Percentiles rank a stretch among this genome's conserved stretches.
phyloP scores from a whole-genome alignment of 139 green algal genomes.

The Coelastrella sp. region DNA sequence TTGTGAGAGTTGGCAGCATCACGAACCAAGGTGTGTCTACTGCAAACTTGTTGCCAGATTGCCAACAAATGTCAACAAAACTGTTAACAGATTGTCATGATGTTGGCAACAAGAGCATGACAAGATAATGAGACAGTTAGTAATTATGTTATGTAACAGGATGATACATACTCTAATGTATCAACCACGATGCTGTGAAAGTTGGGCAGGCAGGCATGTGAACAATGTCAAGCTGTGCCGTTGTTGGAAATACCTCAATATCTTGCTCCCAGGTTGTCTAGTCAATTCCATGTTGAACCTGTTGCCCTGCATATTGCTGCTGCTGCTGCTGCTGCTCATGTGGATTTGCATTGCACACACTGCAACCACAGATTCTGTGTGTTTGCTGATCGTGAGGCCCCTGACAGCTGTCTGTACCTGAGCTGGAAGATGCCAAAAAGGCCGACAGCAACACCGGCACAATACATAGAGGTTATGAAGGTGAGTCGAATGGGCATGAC shows the following conservation, averaged over 20 bases:
- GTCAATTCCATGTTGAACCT: no score
- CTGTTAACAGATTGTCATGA: no score
- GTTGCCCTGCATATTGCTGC: not conserved
- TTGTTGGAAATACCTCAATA: no score
- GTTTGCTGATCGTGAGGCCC: constrained; percentile 72
- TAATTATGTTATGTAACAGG: no score
- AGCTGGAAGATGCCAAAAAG: constrained; percentile 69
- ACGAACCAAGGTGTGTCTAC: constrained; percentile 22
- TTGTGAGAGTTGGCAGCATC: constrained; percentile 27
- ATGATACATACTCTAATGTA: no score
- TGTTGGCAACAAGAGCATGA: no score
- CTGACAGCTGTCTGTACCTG: constrained; percentile 64
- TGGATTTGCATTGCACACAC: no score
- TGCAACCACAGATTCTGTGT: constrained; percentile 2
- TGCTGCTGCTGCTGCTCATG: not conserved
- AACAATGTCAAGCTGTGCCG: not conserved
- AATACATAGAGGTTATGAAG: constrained; percentile 66
- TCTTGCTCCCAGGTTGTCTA: no score
- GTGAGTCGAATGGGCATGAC: not conserved
- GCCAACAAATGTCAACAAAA: no score
- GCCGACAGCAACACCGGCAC: constrained; percentile 58
- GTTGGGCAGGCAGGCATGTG: not conserved
- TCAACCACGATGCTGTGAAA: no score
- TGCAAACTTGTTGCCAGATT: not conserved
- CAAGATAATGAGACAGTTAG: no score